Conservation (phyloP, 2,329 filamentous ascomycete genomes). For the Calonectria hawksworthii region DNA sequence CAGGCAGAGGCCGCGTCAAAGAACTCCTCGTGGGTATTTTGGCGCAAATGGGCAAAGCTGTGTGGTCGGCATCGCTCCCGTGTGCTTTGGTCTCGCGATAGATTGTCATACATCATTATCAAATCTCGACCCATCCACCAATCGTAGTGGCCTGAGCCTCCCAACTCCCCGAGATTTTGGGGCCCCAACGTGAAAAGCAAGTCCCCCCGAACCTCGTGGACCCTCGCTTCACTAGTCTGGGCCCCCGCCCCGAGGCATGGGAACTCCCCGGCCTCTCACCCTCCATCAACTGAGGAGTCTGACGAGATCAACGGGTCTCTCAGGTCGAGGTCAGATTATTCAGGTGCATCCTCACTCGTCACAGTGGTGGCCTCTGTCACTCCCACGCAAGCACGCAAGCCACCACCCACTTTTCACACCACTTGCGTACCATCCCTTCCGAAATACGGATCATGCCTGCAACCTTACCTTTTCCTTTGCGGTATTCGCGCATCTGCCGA, state of each 20-base stretch:
- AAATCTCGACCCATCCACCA: constrained; percentile 33
- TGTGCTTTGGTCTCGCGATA: constrained; percentile 16
- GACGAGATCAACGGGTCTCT: neutral
- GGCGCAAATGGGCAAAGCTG: constrained; percentile 12
- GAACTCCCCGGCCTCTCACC: constrained; percentile 24
- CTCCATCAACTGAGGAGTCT: constrained; percentile 1
- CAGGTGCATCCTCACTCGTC: constrained; percentile 7
- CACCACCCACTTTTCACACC: constrained; percentile 22
- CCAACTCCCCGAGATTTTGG: constrained; percentile 44
- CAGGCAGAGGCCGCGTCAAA: constrained; percentile 15
- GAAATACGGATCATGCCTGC: constrained; percentile 14
- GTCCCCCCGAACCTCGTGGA: constrained; percentile 35
- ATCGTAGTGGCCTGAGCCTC: constrained; percentile 26
- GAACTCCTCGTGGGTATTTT: constrained; percentile 24
- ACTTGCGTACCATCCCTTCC: constrained; percentile 19
- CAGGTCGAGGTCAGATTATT: constrained; percentile 16
- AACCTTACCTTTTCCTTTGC: constrained; percentile 17
- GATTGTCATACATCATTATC: constrained; percentile 32
- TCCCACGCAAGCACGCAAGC: constrained; percentile 17
- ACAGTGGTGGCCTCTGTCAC: constrained; percentile 12
- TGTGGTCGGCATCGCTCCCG: constrained; percentile 20
- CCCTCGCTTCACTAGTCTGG: constrained; percentile 33
- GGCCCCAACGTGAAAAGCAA: constrained; percentile 38
- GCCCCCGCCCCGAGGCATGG: constrained; percentile 10
- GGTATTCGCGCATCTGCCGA: constrained; percentile 38